phyloP scores from a whole-genome alignment of 176 grass and related monocot genomes.

The Aegilops tauschii region DNA sequence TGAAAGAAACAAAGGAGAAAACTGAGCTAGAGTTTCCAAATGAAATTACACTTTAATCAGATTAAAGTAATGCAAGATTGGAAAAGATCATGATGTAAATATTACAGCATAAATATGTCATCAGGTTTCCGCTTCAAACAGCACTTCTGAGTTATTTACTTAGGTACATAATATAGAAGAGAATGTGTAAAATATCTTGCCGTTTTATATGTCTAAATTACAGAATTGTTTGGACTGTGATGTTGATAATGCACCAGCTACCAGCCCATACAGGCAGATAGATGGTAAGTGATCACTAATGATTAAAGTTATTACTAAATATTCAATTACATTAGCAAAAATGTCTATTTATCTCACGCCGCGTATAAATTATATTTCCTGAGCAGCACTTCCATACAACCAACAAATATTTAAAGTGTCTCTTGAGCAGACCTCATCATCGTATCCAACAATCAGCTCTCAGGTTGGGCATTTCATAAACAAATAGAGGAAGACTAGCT shows the following conservation, averaged over 20 bases:
- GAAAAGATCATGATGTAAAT: conserved; percentile 9
- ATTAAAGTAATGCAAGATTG: background rate
- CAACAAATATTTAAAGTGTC: conserved; percentile 7
- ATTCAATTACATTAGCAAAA: background rate
- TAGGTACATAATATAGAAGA: background rate
- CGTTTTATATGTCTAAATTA: background rate
- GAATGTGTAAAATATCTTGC: background rate
- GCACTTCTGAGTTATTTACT: background rate
- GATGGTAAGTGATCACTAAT: background rate
- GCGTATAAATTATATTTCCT: background rate
- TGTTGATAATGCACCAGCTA: background rate
- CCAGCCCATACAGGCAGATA: background rate
- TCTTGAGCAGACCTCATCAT: background rate
- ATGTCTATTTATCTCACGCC: background rate
- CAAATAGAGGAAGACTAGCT: background rate
- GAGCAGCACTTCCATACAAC: background rate
- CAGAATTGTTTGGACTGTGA: background rate
- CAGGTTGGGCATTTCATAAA: conserved; percentile 1
- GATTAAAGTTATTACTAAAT: background rate
- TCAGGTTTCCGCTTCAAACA: background rate
- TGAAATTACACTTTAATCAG: background rate
- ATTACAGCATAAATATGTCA: background rate
- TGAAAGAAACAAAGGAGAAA: conserved; percentile 15
- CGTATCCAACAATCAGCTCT: background rate
- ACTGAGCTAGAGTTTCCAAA: conserved; percentile 1